A percentile compares a stretch with the other conserved stretches of the same genome.
These are phyloP conservation scores for Entomortierella chlamydospora DNA, from an alignment of 192 early-diverging fungal species.

Conservation along the genomic window DNA sequence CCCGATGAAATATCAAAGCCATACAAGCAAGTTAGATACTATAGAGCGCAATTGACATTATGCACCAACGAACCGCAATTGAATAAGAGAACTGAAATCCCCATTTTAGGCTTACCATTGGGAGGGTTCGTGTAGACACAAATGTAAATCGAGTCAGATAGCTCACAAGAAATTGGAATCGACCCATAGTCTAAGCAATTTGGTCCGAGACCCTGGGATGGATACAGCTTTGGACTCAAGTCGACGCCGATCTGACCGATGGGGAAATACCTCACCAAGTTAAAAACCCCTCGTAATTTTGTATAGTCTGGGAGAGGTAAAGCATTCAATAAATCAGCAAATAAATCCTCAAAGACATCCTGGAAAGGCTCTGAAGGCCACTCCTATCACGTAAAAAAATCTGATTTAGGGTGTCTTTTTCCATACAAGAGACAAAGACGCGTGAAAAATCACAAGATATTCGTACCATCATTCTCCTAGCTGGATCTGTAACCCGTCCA, in stretches of 20 bases:
- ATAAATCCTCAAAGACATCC: neutral
- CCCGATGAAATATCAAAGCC: too few species aligned
- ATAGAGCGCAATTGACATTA: too few species aligned
- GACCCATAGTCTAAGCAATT: neutral
- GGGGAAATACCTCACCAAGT: slow-evolving; percentile 18
- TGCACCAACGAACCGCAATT: too few species aligned
- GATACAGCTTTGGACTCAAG: slow-evolving; percentile 4
- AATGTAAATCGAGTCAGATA: slow-evolving; percentile 7
- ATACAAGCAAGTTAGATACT: too few species aligned
- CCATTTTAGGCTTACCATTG: neutral
- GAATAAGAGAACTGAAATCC: neutral
- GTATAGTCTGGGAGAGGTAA: slow-evolving; percentile 15
- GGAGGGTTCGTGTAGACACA: neutral
- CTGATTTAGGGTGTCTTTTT: too few species aligned
- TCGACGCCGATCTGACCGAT: neutral
- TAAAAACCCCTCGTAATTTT: neutral
- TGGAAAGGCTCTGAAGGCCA: neutral
- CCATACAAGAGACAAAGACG: too few species aligned
- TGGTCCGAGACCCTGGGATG: neutral
- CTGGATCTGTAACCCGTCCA: neutral
- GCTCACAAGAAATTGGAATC: neutral
- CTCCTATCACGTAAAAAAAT: neutral
- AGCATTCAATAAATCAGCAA: neutral
- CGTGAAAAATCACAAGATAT: too few species aligned
- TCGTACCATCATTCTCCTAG: neutral